Evolutionary conservation across 2,329 filamentous ascomycete genomes (phyloP), one percentile per base, ranked within the genome.

Genomic region (Xylaria sp.): DNA sequence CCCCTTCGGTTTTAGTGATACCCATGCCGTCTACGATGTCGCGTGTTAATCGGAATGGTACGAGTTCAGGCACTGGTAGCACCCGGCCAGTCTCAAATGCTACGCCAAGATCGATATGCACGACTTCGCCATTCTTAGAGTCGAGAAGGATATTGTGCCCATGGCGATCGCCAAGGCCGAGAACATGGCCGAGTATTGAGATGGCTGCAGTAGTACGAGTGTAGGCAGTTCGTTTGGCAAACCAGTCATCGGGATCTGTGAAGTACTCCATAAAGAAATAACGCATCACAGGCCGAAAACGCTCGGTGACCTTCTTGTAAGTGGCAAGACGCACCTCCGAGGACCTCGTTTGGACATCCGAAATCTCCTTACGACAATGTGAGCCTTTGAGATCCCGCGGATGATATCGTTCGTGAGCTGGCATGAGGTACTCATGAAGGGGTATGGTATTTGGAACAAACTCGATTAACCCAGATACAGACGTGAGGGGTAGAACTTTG

Each of bases 211-310:
- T 98, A 48, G 92, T 96, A 67, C 96, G 89, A 1, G 94, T 97
- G 78, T 99, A 99, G 6, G 95, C 94, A 10, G 97, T 87, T 7
- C 97, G 89, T 73, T 90, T 93, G 67, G 89, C 87, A 75, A 97
- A 99, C 96, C 96, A 99, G 73, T 97, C 94, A 77, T 99, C 95
- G 0, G 96, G 96, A 71, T 97, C 93, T 60, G 90, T 86, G 77
- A 97, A 99, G 68, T 92, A 89, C 78, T 99, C 96, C 84, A 97
- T 93, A 79, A 99, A 97, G 82, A 99, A 99, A 82, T 94, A 97
- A 65, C 92, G 89, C 90, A 99, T 92, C 4, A 98, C 96, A 0
- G 97, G 96, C 69, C 94, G 92, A 79, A 98, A 97, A 58, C 88
- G 88, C 4, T 94, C 90, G 6, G 89, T 91, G 2, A 97, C 90